Conservation (phyloP, 2,329 filamentous ascomycete genomes). For the Paecilomyces formosus region DNA sequence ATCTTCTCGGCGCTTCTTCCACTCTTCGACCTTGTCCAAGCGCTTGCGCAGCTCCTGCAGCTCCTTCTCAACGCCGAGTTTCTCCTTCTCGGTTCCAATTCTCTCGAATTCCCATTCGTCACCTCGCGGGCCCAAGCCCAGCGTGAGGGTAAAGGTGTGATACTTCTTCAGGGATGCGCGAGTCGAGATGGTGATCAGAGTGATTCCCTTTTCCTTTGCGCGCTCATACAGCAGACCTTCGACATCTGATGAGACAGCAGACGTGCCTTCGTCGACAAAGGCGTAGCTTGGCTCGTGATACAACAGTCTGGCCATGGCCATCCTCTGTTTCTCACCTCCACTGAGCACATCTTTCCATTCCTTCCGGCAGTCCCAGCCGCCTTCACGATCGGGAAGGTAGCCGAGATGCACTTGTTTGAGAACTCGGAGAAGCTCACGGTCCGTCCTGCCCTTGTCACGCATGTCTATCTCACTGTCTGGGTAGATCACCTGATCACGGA, state of each 20-base stretch:
- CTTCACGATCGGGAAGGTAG: conserved; percentile 85
- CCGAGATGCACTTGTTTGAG: conserved; percentile 79
- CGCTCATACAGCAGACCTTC: conserved; percentile 89
- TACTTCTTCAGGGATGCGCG: conserved; percentile 92
- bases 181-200: conserved; percentile 91
- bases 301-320: conserved; percentile 80
- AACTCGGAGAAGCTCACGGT: conserved; percentile 68
- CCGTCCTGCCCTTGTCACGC: conserved; percentile 69
- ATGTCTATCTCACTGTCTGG: conserved; percentile 93
- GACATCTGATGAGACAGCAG: conserved; percentile 87
- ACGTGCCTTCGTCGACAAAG: conserved; percentile 92
- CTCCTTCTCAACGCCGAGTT: conserved; percentile 87
- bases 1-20: conserved; percentile 69
- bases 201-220: conserved; percentile 89
- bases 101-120: conserved; percentile 87
- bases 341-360: conserved; percentile 99
- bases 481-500: conserved; percentile 96
- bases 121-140: conserved; percentile 73
- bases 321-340: conserved; percentile 93
- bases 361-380: conserved; percentile 92
- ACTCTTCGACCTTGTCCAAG: conserved; percentile 72
- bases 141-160: conserved; percentile 81
- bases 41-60: conserved; percentile 74
- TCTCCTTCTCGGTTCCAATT: conserved; percentile 89
- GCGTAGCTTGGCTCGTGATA: conserved; percentile 95